These are phyloP conservation scores for Tagetes erecta DNA, from an alignment of 129 eudicot species.

Conservation along the genomic window DNA sequence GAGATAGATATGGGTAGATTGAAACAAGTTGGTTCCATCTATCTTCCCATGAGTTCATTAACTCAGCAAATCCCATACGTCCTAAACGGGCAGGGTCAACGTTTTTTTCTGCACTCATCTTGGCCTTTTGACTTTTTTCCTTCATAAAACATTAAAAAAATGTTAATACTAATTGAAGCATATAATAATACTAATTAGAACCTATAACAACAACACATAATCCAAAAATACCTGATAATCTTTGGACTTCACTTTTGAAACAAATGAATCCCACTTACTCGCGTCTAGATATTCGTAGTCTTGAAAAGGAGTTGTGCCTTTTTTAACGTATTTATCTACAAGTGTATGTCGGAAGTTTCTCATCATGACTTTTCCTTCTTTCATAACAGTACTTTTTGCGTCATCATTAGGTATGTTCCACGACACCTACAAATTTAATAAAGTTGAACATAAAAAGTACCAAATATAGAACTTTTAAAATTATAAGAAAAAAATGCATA, in stretches of 20 bases:
- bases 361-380: background rate
- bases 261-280: background rate
- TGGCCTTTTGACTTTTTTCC: background rate
- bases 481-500: background rate
- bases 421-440: background rate
- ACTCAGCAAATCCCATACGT: background rate
- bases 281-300: background rate
- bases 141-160: background rate
- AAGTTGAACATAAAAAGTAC: background rate
- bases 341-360: background rate
- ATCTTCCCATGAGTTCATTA: background rate
- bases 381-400: background rate
- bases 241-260: background rate
- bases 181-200: background rate
- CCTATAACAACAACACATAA: background rate
- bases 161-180: background rate
- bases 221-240: background rate
- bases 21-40: background rate
- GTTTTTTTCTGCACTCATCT: background rate
- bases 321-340: background rate
- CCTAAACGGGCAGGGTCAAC: background rate
- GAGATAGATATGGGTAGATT: background rate
- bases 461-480: background rate
- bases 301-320: background rate
- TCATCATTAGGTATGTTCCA: background rate